Evolutionary conservation across 1,284 basidiomycete species (phyloP).

Genomic region (Sutorius eximius): DNA sequence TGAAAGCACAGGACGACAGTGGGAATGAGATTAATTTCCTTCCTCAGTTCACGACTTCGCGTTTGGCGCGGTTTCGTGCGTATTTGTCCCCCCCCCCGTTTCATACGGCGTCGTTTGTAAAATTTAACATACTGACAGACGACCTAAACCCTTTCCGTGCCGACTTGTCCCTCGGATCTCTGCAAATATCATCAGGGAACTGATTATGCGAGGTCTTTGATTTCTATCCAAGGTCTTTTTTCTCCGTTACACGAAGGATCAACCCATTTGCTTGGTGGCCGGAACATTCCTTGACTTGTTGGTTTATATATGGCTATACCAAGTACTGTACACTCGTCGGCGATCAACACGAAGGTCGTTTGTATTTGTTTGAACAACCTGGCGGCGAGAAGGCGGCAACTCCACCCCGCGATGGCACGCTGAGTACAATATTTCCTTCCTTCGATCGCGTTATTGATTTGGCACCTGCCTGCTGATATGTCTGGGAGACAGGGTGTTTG

Average conservation of each 20-base stretch:
- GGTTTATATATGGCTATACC: not conserved
- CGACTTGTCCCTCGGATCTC: constrained; percentile 20
- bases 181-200: constrained; percentile 1
- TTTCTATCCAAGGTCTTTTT: not conserved
- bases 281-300: not conserved
- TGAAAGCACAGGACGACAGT: constrained; percentile 23
- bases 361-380: not conserved
- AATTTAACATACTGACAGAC: constrained; percentile 10
- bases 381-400: not conserved
- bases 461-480: not conserved
- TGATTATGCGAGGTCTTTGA: constrained; percentile 13
- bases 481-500: not conserved
- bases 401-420: not conserved
- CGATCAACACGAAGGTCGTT: not conserved
- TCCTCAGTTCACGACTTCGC: constrained; percentile 27
- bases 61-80: constrained; percentile 16
- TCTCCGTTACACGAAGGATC: not conserved
- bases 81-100: not conserved
- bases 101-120: not conserved
- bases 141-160: constrained; percentile 24
- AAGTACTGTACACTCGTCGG: not conserved
- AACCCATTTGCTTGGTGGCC: not conserved
- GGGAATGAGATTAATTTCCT: constrained; percentile 21
- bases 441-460: not conserved
- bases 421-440: not conserved